Evolutionary conservation across 2,329 filamentous ascomycete species (phyloP).

Genomic region (Byssochlamys sp.): DNA sequence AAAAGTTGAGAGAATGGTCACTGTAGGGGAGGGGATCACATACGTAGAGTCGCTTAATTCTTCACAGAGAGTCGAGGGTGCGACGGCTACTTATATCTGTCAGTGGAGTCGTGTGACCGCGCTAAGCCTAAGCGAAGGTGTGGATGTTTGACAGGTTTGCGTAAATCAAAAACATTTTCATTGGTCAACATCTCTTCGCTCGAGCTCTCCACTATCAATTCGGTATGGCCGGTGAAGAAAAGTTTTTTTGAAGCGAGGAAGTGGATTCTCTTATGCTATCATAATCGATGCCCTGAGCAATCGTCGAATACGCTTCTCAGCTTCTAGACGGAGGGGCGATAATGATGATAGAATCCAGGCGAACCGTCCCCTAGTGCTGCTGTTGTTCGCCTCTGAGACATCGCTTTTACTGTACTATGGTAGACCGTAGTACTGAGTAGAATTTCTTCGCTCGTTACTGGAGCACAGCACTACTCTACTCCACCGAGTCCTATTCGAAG

Average conservation of each 20-base stretch:
- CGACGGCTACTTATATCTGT: conserved; percentile 5
- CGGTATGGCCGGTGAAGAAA: background rate
- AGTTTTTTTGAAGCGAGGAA: background rate
- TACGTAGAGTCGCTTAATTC: conserved; percentile 36
- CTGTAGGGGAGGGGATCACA: conserved; percentile 20
- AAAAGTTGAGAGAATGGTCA: background rate
- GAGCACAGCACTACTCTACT: too few species aligned
- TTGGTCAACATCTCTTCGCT: background rate
- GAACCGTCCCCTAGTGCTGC: too few species aligned
- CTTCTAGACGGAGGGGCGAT: too few species aligned
- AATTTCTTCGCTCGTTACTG: too few species aligned
- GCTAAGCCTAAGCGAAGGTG: background rate
- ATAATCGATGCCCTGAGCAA: background rate
- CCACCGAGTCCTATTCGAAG: too few species aligned
- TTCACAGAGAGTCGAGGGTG: background rate
- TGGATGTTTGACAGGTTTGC: background rate
- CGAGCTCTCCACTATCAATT: background rate
- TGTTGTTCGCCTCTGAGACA: too few species aligned
- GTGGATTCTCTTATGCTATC: background rate
- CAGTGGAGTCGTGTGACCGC: background rate
- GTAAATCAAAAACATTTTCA: background rate
- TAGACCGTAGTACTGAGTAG: too few species aligned
- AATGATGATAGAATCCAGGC: too few species aligned
- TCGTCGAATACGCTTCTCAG: too few species aligned
- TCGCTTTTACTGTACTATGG: too few species aligned